phyloP scores from a whole-genome alignment of 257 asterid genomes.

The Gentiana dahurica region DNA sequence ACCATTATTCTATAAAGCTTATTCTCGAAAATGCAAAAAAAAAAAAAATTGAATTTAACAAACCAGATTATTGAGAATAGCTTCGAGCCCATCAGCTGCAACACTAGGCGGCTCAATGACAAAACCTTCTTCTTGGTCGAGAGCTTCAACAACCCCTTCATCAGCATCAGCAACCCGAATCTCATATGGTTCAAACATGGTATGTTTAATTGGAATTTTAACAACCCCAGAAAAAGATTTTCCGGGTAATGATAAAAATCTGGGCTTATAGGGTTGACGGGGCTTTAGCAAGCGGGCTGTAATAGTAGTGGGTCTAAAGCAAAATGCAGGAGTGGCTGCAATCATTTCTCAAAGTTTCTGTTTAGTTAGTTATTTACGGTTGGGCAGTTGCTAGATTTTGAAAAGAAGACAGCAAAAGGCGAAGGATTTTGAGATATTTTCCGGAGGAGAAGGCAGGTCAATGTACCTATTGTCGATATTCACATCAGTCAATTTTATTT shows the following conservation, averaged over 20 bases:
- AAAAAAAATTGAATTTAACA: too few relatives aligned
- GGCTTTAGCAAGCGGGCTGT: slow-evolving; percentile 6
- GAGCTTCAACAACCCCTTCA: slow-evolving; percentile 21
- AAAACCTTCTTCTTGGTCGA: slow-evolving; percentile 53
- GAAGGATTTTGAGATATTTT: too few relatives aligned
- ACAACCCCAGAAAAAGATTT: slow-evolving; percentile 16
- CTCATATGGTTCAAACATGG: slow-evolving; percentile 17
- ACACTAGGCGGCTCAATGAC: slow-evolving; percentile 20
- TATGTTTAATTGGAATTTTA: slow-evolving; percentile 4
- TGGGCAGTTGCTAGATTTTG: too few relatives aligned
- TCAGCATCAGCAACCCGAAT: slow-evolving; percentile 16
- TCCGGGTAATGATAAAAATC: slow-evolving; percentile 15
- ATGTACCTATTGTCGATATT: too few relatives aligned
- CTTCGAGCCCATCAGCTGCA: slow-evolving; percentile 29
- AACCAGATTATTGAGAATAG: slow-evolving; percentile 54
- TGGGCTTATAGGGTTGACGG: slow-evolving; percentile 15
- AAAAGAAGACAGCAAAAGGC: too few relatives aligned
- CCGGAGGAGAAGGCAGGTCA: too few relatives aligned
- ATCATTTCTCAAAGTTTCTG: neutral
- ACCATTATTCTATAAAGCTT: too few relatives aligned
- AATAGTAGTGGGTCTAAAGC: slow-evolving; percentile 1
- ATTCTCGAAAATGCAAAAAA: too few relatives aligned
- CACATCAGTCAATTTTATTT: too few relatives aligned
- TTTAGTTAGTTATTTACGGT: neutral
- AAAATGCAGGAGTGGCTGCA: neutral